A percentile compares a stretch with the other conserved stretches of the same genome.
Conservation (phyloP, 371 early-diverging fungal species). For the Syncephalastrum sp. region DNA sequence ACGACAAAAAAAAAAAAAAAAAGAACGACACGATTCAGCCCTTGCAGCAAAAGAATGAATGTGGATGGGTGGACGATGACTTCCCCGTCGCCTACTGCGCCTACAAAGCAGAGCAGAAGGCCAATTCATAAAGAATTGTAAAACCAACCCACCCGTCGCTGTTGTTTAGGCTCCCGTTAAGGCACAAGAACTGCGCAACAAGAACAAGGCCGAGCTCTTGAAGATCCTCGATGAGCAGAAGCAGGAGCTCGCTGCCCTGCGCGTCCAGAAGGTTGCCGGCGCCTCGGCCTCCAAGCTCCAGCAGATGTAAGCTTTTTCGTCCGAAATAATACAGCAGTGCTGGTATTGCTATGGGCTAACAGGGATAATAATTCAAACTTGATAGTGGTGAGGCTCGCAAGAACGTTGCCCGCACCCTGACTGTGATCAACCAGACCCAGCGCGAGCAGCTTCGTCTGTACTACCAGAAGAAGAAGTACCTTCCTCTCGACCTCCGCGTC, state of each 20-base stretch:
- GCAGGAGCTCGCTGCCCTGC: constrained; percentile 87
- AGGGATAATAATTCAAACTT: background rate
- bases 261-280: constrained; percentile 89
- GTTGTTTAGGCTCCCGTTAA: constrained; percentile 72
- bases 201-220: constrained; percentile 86
- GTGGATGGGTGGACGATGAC: constrained; percentile 1
- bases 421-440: constrained; percentile 89
- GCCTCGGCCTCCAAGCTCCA: constrained; percentile 72
- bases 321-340: background rate
- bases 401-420: constrained; percentile 89
- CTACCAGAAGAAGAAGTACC: constrained; percentile 90
- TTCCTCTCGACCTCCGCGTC: constrained; percentile 89
- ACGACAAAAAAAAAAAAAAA: background rate
- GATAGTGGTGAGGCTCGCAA: constrained; percentile 79
- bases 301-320: constrained; percentile 65
- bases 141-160: constrained; percentile 24
- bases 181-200: constrained; percentile 87
- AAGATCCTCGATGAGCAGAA: constrained; percentile 90
- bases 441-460: constrained; percentile 78
- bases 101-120: no score
- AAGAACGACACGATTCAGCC: background rate
- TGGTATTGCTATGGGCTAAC: background rate
- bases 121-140: no score
- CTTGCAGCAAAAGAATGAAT: background rate
- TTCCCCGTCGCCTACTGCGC: no score